phyloP scores from a whole-genome alignment of 2,329 filamentous ascomycete species.

The Talaromyces marneffei region DNA sequence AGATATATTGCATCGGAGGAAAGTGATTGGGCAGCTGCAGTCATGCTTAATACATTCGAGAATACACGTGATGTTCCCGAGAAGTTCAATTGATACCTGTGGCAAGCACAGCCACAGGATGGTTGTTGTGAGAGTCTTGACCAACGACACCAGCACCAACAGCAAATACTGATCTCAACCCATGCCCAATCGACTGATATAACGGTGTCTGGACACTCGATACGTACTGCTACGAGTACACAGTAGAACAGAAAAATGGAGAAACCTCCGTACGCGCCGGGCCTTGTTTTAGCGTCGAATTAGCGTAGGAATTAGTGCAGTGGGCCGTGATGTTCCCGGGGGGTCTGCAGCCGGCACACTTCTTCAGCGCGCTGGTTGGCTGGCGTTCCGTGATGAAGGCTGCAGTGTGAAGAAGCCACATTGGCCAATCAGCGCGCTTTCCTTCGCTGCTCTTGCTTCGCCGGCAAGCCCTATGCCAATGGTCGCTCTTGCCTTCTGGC shows the following conservation, averaged over 20 bases:
- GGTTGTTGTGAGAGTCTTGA: neutral
- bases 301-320: slow-evolving; percentile 7
- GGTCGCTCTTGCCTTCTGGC: neutral
- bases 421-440: slow-evolving; percentile 9
- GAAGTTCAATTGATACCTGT: neutral
- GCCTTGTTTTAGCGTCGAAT: slow-evolving; percentile 13
- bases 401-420: slow-evolving; percentile 10
- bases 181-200: neutral
- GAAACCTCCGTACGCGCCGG: slow-evolving; percentile 13
- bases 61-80: neutral
- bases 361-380: slow-evolving; percentile 13
- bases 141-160: neutral
- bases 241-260: neutral
- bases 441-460: neutral
- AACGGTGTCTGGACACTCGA: neutral
- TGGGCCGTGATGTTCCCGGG: slow-evolving; percentile 10
- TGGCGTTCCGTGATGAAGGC: slow-evolving; percentile 6
- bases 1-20: neutral
- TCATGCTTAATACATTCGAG: neutral
- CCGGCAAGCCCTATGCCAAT: neutral
- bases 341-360: slow-evolving; percentile 10
- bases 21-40: neutral
- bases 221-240: too few species aligned
- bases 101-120: slow-evolving; percentile 5
- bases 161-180: neutral